phyloP scores from a whole-genome alignment of 495 filamentous ascomycete species.

The Xylaria venustula region DNA sequence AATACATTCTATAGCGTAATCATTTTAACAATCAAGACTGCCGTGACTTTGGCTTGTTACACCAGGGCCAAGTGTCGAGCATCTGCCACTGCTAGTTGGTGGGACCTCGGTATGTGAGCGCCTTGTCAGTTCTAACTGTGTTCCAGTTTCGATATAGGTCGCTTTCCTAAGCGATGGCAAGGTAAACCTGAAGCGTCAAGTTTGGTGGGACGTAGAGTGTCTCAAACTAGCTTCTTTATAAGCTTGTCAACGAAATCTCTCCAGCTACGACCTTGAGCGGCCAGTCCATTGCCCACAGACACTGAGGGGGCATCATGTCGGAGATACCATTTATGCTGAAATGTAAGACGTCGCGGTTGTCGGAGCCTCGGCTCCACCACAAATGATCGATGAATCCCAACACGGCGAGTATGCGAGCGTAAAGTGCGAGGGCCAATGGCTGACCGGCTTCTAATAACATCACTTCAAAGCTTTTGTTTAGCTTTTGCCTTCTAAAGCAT shows the following conservation, averaged over 20 bases:
- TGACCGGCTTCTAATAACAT: neutral
- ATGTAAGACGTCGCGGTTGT: neutral
- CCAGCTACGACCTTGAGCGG: neutral
- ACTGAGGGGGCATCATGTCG: neutral
- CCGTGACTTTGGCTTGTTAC: neutral
- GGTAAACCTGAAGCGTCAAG: neutral
- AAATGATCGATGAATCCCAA: slow-evolving; percentile 10
- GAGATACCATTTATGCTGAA: slow-evolving; percentile 5
- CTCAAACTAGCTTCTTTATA: neutral
- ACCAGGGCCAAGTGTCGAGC: too few species aligned
- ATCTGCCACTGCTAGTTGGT: too few species aligned
- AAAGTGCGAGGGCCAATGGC: slow-evolving; percentile 12
- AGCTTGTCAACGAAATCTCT: neutral
- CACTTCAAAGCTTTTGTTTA: slow-evolving; percentile 1
- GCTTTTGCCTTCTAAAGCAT: neutral
- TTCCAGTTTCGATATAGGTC: neutral
- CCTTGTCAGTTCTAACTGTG: too few species aligned
- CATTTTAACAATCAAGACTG: neutral
- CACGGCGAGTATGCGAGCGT: slow-evolving; percentile 8
- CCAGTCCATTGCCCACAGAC: slow-evolving; percentile 8
- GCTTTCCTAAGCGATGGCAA: neutral
- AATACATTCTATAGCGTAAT: neutral
- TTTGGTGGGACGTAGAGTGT: neutral
- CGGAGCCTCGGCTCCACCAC: slow-evolving; percentile 13
- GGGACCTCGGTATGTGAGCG: too few species aligned